Percentiles rank a stretch among this genome's conserved stretches.
Evolutionary conservation across 257 asterid genomes (phyloP).

Genomic region (Scutellaria barbata): DNA sequence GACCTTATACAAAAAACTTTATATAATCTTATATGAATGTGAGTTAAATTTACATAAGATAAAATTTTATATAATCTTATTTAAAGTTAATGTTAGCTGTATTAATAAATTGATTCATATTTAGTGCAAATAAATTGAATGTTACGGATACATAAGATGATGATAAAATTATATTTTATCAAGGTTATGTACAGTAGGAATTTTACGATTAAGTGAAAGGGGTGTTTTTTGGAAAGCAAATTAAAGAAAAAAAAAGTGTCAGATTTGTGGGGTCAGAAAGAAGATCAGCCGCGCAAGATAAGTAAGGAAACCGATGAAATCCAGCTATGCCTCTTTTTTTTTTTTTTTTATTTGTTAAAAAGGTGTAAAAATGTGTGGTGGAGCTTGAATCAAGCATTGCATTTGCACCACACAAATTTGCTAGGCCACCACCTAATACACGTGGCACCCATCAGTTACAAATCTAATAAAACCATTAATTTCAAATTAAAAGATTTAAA

Average conservation of each 20-base stretch:
- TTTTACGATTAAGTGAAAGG: neutral
- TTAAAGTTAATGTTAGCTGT: too few relatives aligned
- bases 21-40: too few relatives aligned
- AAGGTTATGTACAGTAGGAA: too few relatives aligned
- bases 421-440: neutral
- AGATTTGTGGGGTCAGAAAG: neutral
- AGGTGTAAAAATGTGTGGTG: neutral
- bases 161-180: too few relatives aligned
- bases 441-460: neutral
- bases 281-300: neutral
- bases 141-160: too few relatives aligned
- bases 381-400: neutral
- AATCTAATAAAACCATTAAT: too few relatives aligned
- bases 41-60: too few relatives aligned
- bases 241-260: neutral
- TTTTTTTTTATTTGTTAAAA: neutral
- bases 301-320: neutral
- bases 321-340: slow-evolving; percentile 15
- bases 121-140: too few relatives aligned
- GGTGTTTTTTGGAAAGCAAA: neutral
- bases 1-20: too few relatives aligned
- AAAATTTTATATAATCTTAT: too few relatives aligned
- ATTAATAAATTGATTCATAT: too few relatives aligned
- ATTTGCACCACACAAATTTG: neutral
- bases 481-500: too few relatives aligned